Evolutionary conservation across 352 stramenopile genomes (phyloP), one percentile per base, ranked within the genome.

Genomic region (Phytophthora syringae): DNA sequence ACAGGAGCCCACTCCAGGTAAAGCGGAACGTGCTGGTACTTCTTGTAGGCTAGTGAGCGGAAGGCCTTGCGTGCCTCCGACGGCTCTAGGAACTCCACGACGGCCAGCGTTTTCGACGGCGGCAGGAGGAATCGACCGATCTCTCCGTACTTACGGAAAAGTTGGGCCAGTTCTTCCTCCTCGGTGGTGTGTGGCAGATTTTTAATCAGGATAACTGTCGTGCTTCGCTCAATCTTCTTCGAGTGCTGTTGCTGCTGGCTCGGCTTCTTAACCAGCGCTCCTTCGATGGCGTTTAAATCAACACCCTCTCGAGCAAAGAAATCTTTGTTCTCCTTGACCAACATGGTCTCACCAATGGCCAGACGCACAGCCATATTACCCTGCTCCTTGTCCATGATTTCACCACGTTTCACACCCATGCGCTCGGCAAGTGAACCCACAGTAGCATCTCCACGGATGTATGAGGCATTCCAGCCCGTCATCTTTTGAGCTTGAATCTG

Each of bases 1-100:
- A 92, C 72, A 3, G 97, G 97, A 25, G 98, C 97, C 97, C 97
- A 99, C 75, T 99, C 98, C 12, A 99, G 75, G 70, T 99, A 99
- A 1, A 99, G 77, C 45, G 97, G 98, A 32, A 99, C 95, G 62
- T 98, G 89, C 74, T 99, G 96, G 73, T 99, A 99, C 64, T 98
- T 97, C 52, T 95, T 98, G 83, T 99, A 99, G n/a, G 97, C 97
- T 24, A 99, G 75, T 55, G 89, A 95, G 15, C 93, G 93, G 76
- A 99, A 99, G 21, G 97, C 97, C 51, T 89, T 92, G 49, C 96
- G 95, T 15, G 98, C 97, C 72, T 99, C 97, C 5, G 88, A 92
- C n/a, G 92, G 80, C 72, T 98, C 88, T 12, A 93, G 79, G 74
- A 98, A 99, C 69, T 99, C 92, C 34, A 99, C 95, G 21, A 99